Percentiles rank a stretch among this genome's conserved stretches.
Evolutionary conservation across 208 protist species (phyloP).

Genomic region (Crithidia mellificae): DNA sequence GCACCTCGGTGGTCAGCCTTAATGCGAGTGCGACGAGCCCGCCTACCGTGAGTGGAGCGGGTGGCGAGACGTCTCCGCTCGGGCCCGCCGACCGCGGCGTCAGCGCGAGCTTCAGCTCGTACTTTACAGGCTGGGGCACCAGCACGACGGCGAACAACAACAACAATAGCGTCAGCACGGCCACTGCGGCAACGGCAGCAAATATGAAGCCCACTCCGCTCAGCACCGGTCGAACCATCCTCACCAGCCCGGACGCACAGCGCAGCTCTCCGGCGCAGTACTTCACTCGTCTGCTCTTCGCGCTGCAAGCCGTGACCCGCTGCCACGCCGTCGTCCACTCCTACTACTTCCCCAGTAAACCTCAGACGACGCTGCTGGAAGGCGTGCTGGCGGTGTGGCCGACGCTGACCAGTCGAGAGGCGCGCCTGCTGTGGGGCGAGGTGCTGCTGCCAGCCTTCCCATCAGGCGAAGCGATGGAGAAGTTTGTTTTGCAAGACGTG

Average conservation of each 20-base stretch:
- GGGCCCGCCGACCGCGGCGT: neutral
- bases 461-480: constrained; percentile 21
- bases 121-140: constrained; percentile 13
- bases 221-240: neutral
- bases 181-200: no score
- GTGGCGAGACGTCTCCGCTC: neutral
- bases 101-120: constrained; percentile 22
- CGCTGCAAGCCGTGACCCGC: constrained; percentile 23
- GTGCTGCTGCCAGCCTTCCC: constrained; percentile 58
- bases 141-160: no score
- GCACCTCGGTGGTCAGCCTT: neutral
- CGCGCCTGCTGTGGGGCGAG: constrained; percentile 32
- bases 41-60: neutral
- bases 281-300: constrained; percentile 25
- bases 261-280: constrained; percentile 5
- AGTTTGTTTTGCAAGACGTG: constrained; percentile 42
- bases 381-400: constrained; percentile 57
- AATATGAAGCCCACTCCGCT: neutral
- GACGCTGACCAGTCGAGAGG: constrained; percentile 38
- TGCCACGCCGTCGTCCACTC: constrained; percentile 40
- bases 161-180: no score
- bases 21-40: neutral
- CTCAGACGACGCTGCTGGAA: constrained; percentile 60
- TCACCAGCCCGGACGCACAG: constrained; percentile 2
- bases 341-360: constrained; percentile 73